Base-by-base conservation (phyloP, 441 rosid genomes). In the Jatropha multifida region DNA sequence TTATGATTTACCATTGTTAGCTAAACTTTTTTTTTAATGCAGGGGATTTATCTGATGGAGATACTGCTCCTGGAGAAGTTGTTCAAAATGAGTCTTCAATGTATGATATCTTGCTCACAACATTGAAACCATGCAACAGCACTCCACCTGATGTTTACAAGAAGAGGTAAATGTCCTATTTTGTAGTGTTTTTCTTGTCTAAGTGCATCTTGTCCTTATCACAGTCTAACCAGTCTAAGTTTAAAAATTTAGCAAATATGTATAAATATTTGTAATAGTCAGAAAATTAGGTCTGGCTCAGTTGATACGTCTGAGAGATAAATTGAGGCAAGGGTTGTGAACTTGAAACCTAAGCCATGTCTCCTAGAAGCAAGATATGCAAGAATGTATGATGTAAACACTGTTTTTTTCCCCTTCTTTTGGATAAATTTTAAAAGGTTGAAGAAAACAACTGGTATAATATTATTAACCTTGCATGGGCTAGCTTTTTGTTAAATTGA, bases 41-140 rank as follows among this genome's bases (percentile, higher is more conserved):
- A 78, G 84, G 52, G 51, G 91, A 82, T 60, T 83, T 74, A 70
- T 49, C 76, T 23, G 79, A 75, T 15, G 82, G 68, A 74, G 79
- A 83, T 10, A 54, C 75, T 32, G 86, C 69, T 46, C 49, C 79
- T 23, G 37, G 38, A 83, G 78, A 77, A 76, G 23, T 79, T 37
- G 71, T 77, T 65, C 78, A 77, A 75, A 86, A 78, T 69, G 88
- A 90, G 75, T 82, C 86, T 2, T 83, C 91, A 1, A 52, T 68
- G 5, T 91, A 90, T 67, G 82, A 89, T 52, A 79, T 76, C 73
- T 82, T 91, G 78, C 69, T 89, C 58, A 80, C 64, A 73, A 80
- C 84, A 70, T 86, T 91, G 9, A 80, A 84, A 62, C 85, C 90
- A 3, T 79, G 83, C 27, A 80, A 83, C 80, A 83, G 79, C 72